phyloP scores from a whole-genome alignment of 2,329 filamentous ascomycete species.

The Cordyceps farinosa region DNA sequence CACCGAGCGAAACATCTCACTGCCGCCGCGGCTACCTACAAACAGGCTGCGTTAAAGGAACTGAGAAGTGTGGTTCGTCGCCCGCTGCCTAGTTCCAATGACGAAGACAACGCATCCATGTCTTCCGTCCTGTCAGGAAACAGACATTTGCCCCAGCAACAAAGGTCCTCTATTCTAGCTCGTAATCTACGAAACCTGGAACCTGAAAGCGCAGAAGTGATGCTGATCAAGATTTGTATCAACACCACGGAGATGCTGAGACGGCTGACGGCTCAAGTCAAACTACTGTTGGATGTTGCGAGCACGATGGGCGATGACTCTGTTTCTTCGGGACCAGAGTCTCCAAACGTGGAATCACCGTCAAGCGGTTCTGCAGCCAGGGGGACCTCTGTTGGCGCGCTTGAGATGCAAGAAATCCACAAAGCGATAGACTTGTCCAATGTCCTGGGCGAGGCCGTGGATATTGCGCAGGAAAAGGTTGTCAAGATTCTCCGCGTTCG shows the following conservation, averaged over 20 bases:
- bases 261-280: constrained; percentile 83
- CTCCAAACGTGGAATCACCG: too few relatives aligned
- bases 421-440: background rate
- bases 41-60: background rate
- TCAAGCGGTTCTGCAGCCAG: background rate
- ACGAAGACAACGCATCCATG: background rate
- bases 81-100: background rate
- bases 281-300: constrained; percentile 77
- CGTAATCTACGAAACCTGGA: background rate
- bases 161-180: background rate
- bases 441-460: constrained; percentile 64
- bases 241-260: constrained; percentile 83
- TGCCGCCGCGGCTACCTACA: background rate
- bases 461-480: constrained; percentile 73
- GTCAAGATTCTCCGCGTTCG: constrained; percentile 73
- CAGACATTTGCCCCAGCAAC: background rate
- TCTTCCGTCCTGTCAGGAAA: background rate
- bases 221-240: constrained; percentile 69
- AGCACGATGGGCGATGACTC: constrained; percentile 53
- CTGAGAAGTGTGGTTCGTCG: background rate
- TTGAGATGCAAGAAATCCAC: background rate
- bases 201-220: background rate
- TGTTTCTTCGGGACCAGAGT: background rate
- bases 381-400: background rate
- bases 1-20: background rate